phyloP scores from a whole-genome alignment of 352 stramenopile species.

The Globisporangium lucens region DNA sequence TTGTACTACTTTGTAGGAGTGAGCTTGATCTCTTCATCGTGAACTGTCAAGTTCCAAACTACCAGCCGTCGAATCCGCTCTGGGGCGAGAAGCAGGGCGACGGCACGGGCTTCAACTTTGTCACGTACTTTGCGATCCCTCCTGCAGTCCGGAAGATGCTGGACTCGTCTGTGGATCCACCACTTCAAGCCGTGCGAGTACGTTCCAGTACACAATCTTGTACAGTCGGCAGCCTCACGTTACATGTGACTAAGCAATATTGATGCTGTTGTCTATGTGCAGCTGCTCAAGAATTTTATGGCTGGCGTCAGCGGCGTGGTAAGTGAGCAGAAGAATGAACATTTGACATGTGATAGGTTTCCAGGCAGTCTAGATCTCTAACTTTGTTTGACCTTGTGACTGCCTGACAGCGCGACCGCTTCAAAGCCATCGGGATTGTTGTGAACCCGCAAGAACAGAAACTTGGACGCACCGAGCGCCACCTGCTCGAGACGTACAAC shows the following conservation, averaged over 20 bases:
- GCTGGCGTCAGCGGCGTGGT: slow-evolving; percentile 32
- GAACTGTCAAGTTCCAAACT: slow-evolving; percentile 84
- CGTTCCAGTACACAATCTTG: background rate
- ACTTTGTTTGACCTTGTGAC: background rate
- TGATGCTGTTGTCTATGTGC: background rate
- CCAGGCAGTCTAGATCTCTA: background rate
- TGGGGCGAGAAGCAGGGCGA: slow-evolving; percentile 79
- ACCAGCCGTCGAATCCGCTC: slow-evolving; percentile 77
- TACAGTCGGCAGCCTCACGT: background rate
- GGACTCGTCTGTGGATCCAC: slow-evolving; percentile 26
- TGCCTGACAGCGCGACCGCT: slow-evolving; percentile 54
- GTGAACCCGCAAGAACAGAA: slow-evolving; percentile 71
- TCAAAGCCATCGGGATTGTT: slow-evolving; percentile 82
- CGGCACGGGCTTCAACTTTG: slow-evolving; percentile 75
- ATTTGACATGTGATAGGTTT: background rate
- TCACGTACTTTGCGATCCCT: slow-evolving; percentile 77
- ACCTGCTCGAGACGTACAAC: slow-evolving; percentile 82
- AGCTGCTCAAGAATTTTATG: slow-evolving; percentile 46
- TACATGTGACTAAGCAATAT: background rate
- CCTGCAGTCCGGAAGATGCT: slow-evolving; percentile 52
- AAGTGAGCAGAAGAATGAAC: background rate
- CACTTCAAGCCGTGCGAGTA: slow-evolving; percentile 52
- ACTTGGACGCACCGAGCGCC: slow-evolving; percentile 66
- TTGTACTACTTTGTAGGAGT: slow-evolving; percentile 16
- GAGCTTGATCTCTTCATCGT: slow-evolving; percentile 71